These are phyloP conservation scores for Aspergillus quadrilineatus DNA, from an alignment of 2,329 filamentous ascomycete genomes.

Conservation along the genomic window DNA sequence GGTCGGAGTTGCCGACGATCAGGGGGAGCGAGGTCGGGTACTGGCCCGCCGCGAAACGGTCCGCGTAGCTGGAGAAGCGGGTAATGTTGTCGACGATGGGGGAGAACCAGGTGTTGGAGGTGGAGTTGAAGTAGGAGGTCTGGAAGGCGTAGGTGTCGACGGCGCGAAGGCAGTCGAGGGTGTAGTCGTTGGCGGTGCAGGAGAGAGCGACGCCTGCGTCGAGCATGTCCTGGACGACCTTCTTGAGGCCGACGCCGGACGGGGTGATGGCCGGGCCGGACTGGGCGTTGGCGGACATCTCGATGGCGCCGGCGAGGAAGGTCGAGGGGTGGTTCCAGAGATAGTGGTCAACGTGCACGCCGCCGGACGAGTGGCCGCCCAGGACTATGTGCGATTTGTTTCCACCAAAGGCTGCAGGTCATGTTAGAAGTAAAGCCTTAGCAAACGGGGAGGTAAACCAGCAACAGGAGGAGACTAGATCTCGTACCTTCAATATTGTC, in stretches of 20 bases:
- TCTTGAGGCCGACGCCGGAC: conserved; percentile 19
- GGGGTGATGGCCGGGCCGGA: conserved; percentile 22
- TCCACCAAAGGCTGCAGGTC: conserved; percentile 20
- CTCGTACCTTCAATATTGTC: conserved; percentile 22
- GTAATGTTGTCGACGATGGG: conserved; percentile 21
- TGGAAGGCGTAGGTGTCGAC: conserved; percentile 23
- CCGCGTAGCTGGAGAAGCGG: conserved; percentile 22
- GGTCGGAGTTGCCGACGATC: conserved; percentile 25
- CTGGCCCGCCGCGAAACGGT: conserved; percentile 19
- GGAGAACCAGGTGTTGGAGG: conserved; percentile 25
- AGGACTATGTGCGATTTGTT: conserved; percentile 24
- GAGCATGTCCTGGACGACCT: conserved; percentile 22
- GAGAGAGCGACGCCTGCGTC: conserved; percentile 18
- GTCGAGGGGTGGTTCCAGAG: conserved; percentile 26
- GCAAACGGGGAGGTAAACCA: not conserved
- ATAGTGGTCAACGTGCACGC: conserved; percentile 24
- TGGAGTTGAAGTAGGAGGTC: conserved; percentile 24
- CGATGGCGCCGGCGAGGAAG: conserved; percentile 24
- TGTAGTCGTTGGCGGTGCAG: conserved; percentile 19
- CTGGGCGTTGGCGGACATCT: conserved; percentile 26
- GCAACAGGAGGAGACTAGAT: too few species aligned
- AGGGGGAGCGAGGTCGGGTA: conserved; percentile 22
- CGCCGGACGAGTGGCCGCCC: conserved; percentile 24
- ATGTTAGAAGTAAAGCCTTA: not conserved
- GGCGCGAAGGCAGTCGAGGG: conserved; percentile 22